A percentile compares a stretch with the other conserved stretches of the same genome.
Conservation (phyloP, 257 asterid genomes). For the Scutellaria minor region DNA sequence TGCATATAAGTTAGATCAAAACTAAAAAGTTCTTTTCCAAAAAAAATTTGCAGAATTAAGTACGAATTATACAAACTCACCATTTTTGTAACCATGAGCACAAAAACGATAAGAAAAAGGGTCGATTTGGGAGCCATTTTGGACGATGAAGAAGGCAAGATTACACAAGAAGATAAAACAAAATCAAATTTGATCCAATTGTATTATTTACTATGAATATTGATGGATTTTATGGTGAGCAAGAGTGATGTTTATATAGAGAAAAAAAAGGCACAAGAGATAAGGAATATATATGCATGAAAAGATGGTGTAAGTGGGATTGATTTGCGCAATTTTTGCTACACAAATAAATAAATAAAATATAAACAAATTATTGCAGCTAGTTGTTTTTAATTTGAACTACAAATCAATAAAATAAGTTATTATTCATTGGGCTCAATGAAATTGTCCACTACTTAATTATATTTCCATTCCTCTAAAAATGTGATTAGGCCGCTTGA, state of each 20-base stretch:
- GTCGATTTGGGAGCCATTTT: slow-evolving; percentile 40
- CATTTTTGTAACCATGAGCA: slow-evolving; percentile 32
- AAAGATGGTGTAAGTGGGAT: slow-evolving; percentile 36
- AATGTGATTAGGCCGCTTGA: slow-evolving; percentile 1
- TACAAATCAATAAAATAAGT: background rate
- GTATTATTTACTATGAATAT: background rate
- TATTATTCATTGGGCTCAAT: slow-evolving; percentile 39
- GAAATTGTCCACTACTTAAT: slow-evolving; percentile 18
- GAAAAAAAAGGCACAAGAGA: slow-evolving; percentile 12
- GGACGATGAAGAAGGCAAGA: background rate
- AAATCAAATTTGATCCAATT: background rate
- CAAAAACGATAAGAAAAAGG: slow-evolving; percentile 33
- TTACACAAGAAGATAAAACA: background rate
- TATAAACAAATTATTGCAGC: background rate
- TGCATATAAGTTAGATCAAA: background rate
- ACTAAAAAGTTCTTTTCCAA: background rate
- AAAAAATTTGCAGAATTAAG: no score
- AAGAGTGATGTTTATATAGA: slow-evolving; percentile 32
- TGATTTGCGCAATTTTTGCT: slow-evolving; percentile 7
- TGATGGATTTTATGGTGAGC: background rate
- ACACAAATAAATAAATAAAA: background rate
- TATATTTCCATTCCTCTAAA: background rate
- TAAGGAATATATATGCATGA: slow-evolving; percentile 26
- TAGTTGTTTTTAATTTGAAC: slow-evolving; percentile 14
- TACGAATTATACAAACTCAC: slow-evolving; percentile 28